Evolutionary conservation across 2,329 filamentous ascomycete genomes (phyloP).

Genomic region (Orbilia oligospora): DNA sequence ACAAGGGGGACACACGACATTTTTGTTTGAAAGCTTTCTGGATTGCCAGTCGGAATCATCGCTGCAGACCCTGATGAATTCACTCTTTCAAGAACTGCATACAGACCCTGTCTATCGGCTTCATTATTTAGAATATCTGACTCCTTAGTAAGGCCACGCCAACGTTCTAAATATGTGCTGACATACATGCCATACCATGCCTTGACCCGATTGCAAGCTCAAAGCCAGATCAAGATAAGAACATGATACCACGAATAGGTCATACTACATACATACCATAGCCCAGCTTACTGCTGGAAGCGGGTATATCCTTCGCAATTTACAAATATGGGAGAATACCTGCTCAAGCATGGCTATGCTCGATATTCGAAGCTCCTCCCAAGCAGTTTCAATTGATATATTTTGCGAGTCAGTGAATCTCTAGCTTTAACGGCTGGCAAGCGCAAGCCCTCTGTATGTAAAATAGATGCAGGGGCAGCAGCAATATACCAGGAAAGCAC

Average conservation of each 20-base stretch:
- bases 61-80: constrained; percentile 21
- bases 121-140: constrained; percentile 60
- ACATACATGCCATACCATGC: constrained; percentile 2
- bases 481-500: neutral
- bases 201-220: constrained; percentile 12
- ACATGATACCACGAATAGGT: constrained; percentile 17
- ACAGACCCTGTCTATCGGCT: constrained; percentile 43
- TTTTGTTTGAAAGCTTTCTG: constrained; percentile 4
- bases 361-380: neutral
- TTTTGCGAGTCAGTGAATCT: constrained; percentile 18
- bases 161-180: constrained; percentile 53
- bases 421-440: neutral
- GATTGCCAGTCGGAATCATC: constrained; percentile 41
- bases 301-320: constrained; percentile 51
- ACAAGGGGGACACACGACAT: constrained; percentile 27
- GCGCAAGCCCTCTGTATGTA: neutral
- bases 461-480: constrained; percentile 5
- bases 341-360: constrained; percentile 15
- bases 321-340: constrained; percentile 11
- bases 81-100: constrained; percentile 51
- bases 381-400: constrained; percentile 14
- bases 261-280: constrained; percentile 35
- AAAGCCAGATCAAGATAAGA: neutral
- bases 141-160: constrained; percentile 51
- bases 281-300: constrained; percentile 46